Conservation (phyloP, 2,329 filamentous ascomycete genomes). For the Colletotrichum higginsianum region DNA sequence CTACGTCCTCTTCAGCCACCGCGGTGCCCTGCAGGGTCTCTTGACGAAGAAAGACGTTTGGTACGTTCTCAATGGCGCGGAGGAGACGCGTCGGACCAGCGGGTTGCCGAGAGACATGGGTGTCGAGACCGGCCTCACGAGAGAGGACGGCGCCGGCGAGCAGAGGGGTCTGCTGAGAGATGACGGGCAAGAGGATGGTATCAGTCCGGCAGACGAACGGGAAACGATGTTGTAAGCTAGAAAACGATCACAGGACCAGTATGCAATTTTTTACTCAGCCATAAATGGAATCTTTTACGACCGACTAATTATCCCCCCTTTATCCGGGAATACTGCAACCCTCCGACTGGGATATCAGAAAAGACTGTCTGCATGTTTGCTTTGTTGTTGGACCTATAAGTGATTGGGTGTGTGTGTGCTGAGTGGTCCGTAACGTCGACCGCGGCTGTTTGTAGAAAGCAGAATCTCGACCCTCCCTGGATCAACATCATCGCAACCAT, state of each 20-base stretch:
- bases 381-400: too few species aligned
- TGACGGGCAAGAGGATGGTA: conserved; percentile 53
- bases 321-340: neutral
- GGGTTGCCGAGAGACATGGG: conserved; percentile 47
- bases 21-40: conserved; percentile 85
- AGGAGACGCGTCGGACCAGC: conserved; percentile 68
- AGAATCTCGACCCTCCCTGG: neutral
- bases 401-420: too few species aligned
- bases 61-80: conserved; percentile 88
- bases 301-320: neutral
- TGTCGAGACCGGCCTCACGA: conserved; percentile 54
- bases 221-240: conserved; percentile 42
- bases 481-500: neutral
- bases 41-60: conserved; percentile 98
- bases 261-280: conserved; percentile 9
- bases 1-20: conserved; percentile 90
- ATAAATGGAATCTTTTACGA: conserved; percentile 14
- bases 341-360: neutral
- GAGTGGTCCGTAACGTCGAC: neutral
- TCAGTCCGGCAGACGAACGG: conserved; percentile 43
- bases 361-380: too few species aligned
- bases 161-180: conserved; percentile 59
- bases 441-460: neutral
- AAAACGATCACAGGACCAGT: neutral
- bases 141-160: conserved; percentile 58